Evolutionary conservation across 768 basidiomycete genomes (phyloP), one percentile per base, ranked within the genome.

Genomic region (Tricholoma bakamatsutake): DNA sequence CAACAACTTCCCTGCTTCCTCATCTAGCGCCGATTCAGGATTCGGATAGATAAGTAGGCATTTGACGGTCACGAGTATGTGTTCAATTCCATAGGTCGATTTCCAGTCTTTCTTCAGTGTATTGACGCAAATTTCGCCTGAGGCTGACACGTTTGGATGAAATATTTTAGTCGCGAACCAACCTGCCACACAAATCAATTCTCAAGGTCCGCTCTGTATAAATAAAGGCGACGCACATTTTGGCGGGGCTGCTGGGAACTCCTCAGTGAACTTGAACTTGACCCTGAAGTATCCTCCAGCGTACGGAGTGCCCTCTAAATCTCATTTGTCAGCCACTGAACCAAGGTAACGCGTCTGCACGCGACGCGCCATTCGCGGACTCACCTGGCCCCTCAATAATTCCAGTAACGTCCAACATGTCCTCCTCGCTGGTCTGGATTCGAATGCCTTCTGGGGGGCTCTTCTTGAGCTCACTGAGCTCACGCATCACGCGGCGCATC

Each of bases 41-140:
- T 97, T 97, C 30, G 95, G 95, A 66, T 94, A 94, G 61, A 98
- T 98, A 59, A 98, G 81, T 46, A 98, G 83, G 66, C 95, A 97
- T 69, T 94, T 95, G 61, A 98, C 87, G 28, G 93, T 95, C 56
- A 93, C 86, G 13, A 96, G 80, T 57, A 96, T 96, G 68, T 95
- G 92, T 12, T 78, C 83, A 30, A 98, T 93, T 49, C 95, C 95
- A 63, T 92, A 95, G 11, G 85, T 81, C 21, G 90, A 80, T 68
- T 93, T 89, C 95, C 95, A 98, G 64, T 96, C 93, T 70, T 97
- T 96, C 80, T 97, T 98, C 24, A 98, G 75, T 6, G 94, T 98
- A 73, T 95, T 96, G 12, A 98, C 94, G 68, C 94, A 98, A 62
- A 98, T 98, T 71, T 97, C 94, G 13, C 94, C 94, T 0, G 81